Conservation (phyloP, 2,329 filamentous ascomycete genomes). For the Dactylella cylindrospora region DNA sequence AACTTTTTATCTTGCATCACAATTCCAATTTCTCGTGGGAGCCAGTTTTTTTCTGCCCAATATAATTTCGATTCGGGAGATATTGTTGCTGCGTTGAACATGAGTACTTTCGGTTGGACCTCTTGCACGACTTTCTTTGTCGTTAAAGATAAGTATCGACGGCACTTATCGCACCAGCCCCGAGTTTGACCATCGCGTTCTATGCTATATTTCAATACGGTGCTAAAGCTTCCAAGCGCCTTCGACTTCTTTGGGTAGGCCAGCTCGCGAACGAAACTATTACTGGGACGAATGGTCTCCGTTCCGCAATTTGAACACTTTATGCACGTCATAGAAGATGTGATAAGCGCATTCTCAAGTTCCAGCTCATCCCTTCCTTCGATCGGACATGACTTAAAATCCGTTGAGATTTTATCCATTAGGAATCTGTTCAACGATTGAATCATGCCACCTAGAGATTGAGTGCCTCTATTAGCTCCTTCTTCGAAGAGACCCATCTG, state of each 20-base stretch:
- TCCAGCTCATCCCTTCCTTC: slow-evolving; percentile 67
- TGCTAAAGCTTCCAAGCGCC: slow-evolving; percentile 70
- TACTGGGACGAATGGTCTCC: slow-evolving; percentile 77
- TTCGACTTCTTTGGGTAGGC: slow-evolving; percentile 66
- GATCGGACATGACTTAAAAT: slow-evolving; percentile 69
- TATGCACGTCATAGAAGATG: slow-evolving; percentile 71
- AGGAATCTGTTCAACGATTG: slow-evolving; percentile 85
- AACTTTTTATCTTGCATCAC: slow-evolving; percentile 89
- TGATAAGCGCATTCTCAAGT: slow-evolving; percentile 61
- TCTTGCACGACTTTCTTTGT: slow-evolving; percentile 81
- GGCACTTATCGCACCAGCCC: slow-evolving; percentile 90
- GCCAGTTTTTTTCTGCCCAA: slow-evolving; percentile 87
- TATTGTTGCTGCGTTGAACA: slow-evolving; percentile 76
- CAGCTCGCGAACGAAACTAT: slow-evolving; percentile 80
- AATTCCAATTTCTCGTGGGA: slow-evolving; percentile 91
- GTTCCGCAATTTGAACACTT: slow-evolving; percentile 83
- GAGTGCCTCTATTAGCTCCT: slow-evolving; percentile 64
- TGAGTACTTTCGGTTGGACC: slow-evolving; percentile 74
- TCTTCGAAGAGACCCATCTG: slow-evolving; percentile 83
- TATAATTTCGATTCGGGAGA: slow-evolving; percentile 72
- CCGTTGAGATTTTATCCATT: slow-evolving; percentile 74
- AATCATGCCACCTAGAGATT: slow-evolving; percentile 75
- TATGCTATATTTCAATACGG: slow-evolving; percentile 87
- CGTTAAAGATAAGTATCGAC: slow-evolving; percentile 82
- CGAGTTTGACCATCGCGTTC: slow-evolving; percentile 85